A percentile compares a stretch with the other conserved stretches of the same genome.
Conservation (phyloP, 331 rosid genomes). For the Rhamnella rubrinervis region DNA sequence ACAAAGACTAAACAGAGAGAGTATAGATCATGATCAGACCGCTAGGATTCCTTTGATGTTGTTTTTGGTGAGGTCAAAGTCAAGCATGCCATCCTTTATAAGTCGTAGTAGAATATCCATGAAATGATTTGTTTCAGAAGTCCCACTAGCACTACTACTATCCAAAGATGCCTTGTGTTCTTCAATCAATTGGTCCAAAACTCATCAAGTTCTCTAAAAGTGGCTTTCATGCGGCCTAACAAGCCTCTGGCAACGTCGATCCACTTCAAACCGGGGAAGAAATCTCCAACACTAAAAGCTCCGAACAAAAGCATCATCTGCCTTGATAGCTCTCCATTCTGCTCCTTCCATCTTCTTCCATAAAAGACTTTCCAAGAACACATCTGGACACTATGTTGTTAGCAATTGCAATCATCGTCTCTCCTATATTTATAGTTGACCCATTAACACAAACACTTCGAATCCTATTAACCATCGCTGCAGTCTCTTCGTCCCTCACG, state of each 20-base stretch:
- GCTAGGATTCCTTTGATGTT: constrained; percentile 29
- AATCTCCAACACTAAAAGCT: constrained; percentile 29
- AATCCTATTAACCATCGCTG: not conserved
- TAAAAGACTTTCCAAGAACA: no score
- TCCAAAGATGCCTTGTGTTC: constrained; percentile 16
- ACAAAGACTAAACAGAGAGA: no score
- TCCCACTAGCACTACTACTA: not conserved
- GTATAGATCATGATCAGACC: constrained; percentile 1
- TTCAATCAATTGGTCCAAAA: constrained; percentile 21
- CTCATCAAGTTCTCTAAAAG: constrained; percentile 19
- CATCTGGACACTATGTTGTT: no score
- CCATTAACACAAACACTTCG: not conserved
- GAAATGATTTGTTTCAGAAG: constrained; percentile 15
- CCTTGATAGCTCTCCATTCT: constrained; percentile 1
- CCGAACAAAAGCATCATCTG: not conserved
- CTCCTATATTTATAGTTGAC: constrained; percentile 3
- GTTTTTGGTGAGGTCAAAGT: constrained; percentile 20
- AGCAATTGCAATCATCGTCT: not conserved
- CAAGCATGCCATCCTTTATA: constrained; percentile 7
- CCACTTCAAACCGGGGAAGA: constrained; percentile 41
- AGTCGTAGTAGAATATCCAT: constrained; percentile 42
- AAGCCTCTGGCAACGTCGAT: constrained; percentile 33
- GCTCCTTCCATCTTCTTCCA: no score
- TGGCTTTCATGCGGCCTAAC: constrained; percentile 9
- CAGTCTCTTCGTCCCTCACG: no score